phyloP scores from a whole-genome alignment of 2,329 filamentous ascomycete species.

The Cercospora citrullina region DNA sequence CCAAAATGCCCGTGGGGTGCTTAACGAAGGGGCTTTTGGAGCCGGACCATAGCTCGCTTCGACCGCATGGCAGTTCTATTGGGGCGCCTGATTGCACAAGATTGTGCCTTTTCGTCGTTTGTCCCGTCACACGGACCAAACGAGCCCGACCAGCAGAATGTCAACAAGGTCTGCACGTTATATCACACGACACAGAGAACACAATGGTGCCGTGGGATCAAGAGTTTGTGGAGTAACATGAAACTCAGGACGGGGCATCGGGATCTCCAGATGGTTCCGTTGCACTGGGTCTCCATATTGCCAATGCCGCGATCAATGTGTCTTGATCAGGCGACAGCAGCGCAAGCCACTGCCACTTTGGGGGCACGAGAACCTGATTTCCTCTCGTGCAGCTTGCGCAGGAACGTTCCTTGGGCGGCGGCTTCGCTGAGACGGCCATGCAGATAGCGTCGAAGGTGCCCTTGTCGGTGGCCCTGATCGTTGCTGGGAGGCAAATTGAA shows the following conservation, averaged over 20 bases:
- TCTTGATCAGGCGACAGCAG: not conserved
- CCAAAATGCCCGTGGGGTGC: not conserved
- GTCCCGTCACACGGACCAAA: not conserved
- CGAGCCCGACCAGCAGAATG: not conserved
- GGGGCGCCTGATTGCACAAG: not conserved
- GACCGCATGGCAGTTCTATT: not conserved
- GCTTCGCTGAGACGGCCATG: not conserved
- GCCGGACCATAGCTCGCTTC: not conserved
- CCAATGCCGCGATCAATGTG: not conserved
- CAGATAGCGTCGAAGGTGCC: not conserved
- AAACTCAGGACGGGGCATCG: conserved; percentile 3
- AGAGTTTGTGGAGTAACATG: not conserved
- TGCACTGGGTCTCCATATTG: conserved; percentile 1
- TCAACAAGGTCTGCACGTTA: not conserved
- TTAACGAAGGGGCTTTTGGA: not conserved
- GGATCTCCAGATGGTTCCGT: conserved; percentile 5
- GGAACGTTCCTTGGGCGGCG: not conserved
- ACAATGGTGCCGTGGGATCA: not conserved
- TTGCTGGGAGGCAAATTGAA: not conserved
- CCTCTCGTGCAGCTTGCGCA: not conserved
- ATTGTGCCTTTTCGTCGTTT: not conserved
- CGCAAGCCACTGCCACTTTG: not conserved
- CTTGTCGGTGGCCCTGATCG: not conserved
- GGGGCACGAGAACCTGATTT: not conserved
- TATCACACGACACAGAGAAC: not conserved